Base-by-base conservation (phyloP, 306 rosid species). In the Quercus parvula region DNA sequence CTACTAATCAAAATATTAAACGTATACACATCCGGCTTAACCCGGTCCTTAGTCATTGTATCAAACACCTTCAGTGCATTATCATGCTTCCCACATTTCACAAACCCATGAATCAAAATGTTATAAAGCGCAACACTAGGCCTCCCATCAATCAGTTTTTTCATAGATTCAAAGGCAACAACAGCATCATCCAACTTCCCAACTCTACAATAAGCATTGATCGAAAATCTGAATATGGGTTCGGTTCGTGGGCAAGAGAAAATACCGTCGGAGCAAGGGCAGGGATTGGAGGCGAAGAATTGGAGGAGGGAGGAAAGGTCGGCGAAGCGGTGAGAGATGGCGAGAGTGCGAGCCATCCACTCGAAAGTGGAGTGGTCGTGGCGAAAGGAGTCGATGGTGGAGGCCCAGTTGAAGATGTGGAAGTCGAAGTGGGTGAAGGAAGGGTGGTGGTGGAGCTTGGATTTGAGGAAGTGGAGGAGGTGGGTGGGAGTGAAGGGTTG, bases 401-500 rank as follows among this genome's bases (percentile, higher is more conserved):
- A 80, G 41, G 93, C 98, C 98, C 98, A 94, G 2, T 71, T 83
- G 90, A 92, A 94, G 89, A 94, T 77, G 74, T 92, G 96, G 76
- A 94, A 94, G 70, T 94, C 98, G 35, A 81, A 83, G 78, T 85
- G 92, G 61, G 92, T 73, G 89, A 94, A 89, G 31, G 83, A 79
- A 24, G 97, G 97, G 84, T 92, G 94, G 86, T 88, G 84, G 64
- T 85, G 97, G 75, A 94, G 97, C 87, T 89, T 92, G 51, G 92
- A 89, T 49, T 87, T 87, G 82, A 94, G 91, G 83, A 94, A 94
- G 56, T 82, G 93, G 73, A 92, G 89, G 54, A 94, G 96, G 79
- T 51, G 75, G 56, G 79, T 68, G 3, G 98, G 87, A 3, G 86
- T 83, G 75, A 92, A 76, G 2, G 98, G 94, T 1, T 90, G 88